Conservation (phyloP, 1,284 basidiomycete genomes). For the Malassezia brasiliensis region DNA sequence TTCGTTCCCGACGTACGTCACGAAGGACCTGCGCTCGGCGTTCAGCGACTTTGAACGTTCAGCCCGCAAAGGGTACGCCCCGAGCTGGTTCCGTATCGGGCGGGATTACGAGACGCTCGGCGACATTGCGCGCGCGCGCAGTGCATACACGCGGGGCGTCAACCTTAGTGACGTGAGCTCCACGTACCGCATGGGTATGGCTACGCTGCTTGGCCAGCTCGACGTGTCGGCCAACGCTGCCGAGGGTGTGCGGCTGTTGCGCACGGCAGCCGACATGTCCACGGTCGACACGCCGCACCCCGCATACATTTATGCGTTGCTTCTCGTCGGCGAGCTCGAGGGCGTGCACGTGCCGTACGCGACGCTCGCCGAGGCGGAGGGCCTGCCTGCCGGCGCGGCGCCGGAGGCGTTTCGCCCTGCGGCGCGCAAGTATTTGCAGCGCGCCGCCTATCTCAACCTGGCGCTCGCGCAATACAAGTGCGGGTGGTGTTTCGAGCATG, state of each 20-base stretch:
- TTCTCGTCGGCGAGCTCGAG: constrained; percentile 59
- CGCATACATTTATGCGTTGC: constrained; percentile 67
- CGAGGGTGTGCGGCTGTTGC: constrained; percentile 63
- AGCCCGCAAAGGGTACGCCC: constrained; percentile 38
- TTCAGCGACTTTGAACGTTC: constrained; percentile 66
- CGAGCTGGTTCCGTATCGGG: constrained; percentile 72
- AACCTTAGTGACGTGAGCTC: constrained; percentile 63
- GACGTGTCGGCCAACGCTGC: constrained; percentile 56
- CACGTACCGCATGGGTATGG: constrained; percentile 68
- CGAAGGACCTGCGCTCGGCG: constrained; percentile 63
- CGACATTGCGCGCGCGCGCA: constrained; percentile 60
- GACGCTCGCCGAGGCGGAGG: constrained; percentile 22
- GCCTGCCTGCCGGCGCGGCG: not conserved
- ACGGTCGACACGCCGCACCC: constrained; percentile 72
- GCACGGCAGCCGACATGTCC: constrained; percentile 65
- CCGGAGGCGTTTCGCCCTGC: constrained; percentile 29
- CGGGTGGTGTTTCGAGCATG: constrained; percentile 84
- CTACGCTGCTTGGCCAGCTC: constrained; percentile 76
- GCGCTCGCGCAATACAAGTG: constrained; percentile 78
- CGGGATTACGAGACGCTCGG: constrained; percentile 81
- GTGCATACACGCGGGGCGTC: constrained; percentile 72
- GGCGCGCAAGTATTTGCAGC: constrained; percentile 55
- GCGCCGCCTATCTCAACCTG: constrained; percentile 75
- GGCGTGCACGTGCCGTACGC: constrained; percentile 30
- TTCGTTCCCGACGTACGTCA: constrained; percentile 50